phyloP scores from a whole-genome alignment of 2,329 filamentous ascomycete genomes.

The Fusarium annulatum region DNA sequence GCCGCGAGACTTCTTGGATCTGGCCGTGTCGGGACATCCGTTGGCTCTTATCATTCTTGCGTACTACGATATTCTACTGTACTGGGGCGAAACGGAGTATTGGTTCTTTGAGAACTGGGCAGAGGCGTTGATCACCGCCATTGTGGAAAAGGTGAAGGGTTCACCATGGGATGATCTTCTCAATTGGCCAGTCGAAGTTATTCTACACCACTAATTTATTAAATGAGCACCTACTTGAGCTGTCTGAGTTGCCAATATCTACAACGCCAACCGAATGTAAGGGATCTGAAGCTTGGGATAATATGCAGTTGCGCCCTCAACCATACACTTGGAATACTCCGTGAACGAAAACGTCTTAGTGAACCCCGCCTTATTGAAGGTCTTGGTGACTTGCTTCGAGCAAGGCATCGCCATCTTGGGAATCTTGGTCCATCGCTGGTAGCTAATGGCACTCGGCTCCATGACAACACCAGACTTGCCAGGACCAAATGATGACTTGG shows the following conservation, averaged over 20 bases:
- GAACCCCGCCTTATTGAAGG: background rate
- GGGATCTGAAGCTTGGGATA: background rate
- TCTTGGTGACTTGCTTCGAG: background rate
- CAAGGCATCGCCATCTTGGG: background rate
- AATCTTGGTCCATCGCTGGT: background rate
- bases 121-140: slow-evolving; percentile 11
- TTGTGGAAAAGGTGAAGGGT: slow-evolving; percentile 27
- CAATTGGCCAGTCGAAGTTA: slow-evolving; percentile 17
- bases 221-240: no score
- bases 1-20: slow-evolving; percentile 15
- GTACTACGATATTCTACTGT: slow-evolving; percentile 21
- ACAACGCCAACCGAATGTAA: background rate
- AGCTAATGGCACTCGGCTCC: background rate
- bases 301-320: background rate
- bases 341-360: background rate
- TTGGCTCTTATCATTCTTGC: slow-evolving; percentile 25
- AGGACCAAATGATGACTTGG: background rate
- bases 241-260: background rate
- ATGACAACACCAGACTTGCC: background rate
- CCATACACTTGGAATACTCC: background rate
- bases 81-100: slow-evolving; percentile 24
- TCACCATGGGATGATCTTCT: slow-evolving; percentile 31
- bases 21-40: slow-evolving; percentile 10
- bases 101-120: slow-evolving; percentile 37
- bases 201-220: background rate